These are phyloP conservation scores for Didymosphaeria variabile DNA, from an alignment of 2,329 filamentous ascomycete genomes.

Conservation along the genomic window DNA sequence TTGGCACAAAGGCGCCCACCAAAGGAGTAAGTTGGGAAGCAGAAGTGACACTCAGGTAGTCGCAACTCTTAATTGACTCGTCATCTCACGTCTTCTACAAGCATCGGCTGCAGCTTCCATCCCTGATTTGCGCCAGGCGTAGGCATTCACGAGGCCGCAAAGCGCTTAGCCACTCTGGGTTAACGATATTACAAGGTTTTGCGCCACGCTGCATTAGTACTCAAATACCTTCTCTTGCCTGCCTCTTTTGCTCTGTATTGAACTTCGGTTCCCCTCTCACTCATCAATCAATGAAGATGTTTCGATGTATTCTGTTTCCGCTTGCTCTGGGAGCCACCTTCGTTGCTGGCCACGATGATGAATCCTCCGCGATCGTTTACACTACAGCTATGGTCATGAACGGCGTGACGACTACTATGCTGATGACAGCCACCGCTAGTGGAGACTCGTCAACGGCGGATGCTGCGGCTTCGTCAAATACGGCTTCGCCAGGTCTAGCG, in stretches of 20 bases:
- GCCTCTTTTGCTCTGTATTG: not conserved
- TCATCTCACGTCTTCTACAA: not conserved
- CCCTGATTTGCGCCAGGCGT: not conserved
- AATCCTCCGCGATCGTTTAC: slow-evolving; percentile 3
- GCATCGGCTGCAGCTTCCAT: not conserved
- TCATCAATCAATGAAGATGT: not conserved
- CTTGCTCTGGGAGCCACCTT: not conserved
- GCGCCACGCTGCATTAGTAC: not conserved
- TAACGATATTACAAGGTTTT: not conserved
- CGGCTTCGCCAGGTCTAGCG: slow-evolving; percentile 1
- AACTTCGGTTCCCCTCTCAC: not conserved
- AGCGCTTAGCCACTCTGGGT: not conserved
- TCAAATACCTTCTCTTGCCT: slow-evolving; percentile 1
- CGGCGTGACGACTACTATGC: slow-evolving; percentile 12
- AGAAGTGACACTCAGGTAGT: not conserved
- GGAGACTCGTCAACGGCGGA: not conserved
- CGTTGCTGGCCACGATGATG: slow-evolving; percentile 7
- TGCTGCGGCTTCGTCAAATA: slow-evolving; percentile 3
- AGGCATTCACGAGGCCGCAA: not conserved
- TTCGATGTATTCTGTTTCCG: not conserved
- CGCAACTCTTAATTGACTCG: not conserved
- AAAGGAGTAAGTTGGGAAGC: not conserved
- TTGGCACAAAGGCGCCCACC: not conserved
- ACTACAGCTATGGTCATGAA: slow-evolving; percentile 13
- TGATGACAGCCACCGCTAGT: not conserved